These are phyloP conservation scores for Lactifluus rugatus DNA, from an alignment of 768 basidiomycete genomes.

Conservation along the genomic window DNA sequence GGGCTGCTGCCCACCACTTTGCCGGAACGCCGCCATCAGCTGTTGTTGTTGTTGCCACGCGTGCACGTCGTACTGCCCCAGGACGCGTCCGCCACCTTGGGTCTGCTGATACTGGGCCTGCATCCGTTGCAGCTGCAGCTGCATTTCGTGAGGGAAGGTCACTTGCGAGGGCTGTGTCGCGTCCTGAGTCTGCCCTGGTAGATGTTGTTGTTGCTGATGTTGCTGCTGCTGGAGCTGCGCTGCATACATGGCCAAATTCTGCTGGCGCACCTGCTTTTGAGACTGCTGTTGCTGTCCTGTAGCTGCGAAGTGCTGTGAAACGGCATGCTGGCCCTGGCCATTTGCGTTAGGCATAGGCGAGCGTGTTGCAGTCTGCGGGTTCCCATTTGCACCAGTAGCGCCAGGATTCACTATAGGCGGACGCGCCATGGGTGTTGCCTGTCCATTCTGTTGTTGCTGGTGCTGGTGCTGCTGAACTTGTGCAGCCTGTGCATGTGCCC, in stretches of 20 bases:
- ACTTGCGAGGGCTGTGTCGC: constrained; percentile 20
- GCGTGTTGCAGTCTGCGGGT: constrained; percentile 6
- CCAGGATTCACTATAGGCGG: constrained; percentile 17
- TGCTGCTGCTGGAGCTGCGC: not conserved
- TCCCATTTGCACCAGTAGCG: constrained; percentile 1
- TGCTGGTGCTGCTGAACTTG: constrained; percentile 19
- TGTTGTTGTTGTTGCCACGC: not conserved
- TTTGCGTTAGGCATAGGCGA: constrained; percentile 16
- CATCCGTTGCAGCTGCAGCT: constrained; percentile 14
- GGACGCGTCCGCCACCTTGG: constrained; percentile 17
- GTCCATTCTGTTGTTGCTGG: constrained; percentile 23
- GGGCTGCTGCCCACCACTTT: not conserved
- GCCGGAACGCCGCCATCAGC: not conserved
- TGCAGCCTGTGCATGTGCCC: constrained; percentile 4
- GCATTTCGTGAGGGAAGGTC: constrained; percentile 20
- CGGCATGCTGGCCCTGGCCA: constrained; percentile 20
- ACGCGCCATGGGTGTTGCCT: constrained; percentile 17
- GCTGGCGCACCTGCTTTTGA: constrained; percentile 12
- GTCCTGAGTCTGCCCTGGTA: constrained; percentile 20
- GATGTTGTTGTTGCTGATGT: constrained; percentile 16
- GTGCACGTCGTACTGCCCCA: not conserved
- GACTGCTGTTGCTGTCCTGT: constrained; percentile 6
- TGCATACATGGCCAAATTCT: constrained; percentile 6
- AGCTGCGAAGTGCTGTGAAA: constrained; percentile 1
- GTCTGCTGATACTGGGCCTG: constrained; percentile 5